Evolutionary conservation across 371 early-diverging fungal genomes (phyloP), one percentile per base, ranked within the genome.

Genomic region (Basidiobolus meristosporus): DNA sequence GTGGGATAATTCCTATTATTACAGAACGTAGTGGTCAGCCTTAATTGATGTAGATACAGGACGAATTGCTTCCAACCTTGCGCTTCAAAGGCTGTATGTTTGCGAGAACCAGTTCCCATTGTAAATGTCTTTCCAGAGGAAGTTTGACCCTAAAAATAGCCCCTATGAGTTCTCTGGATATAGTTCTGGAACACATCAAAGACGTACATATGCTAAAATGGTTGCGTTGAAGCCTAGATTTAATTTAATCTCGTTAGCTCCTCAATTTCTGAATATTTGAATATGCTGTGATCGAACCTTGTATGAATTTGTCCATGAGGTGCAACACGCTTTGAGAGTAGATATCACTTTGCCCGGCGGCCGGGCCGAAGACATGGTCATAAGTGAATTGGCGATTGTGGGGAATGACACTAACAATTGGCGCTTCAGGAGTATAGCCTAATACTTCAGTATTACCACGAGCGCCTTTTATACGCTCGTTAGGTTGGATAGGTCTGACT

Each of bases 41-140:
- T n/a, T 28, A 38, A 33, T 7, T 43, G 15, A 43, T 29, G 41
- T 23, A 7, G 41, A 34, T 19, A 21, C 26, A 17, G 14, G 14
- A 38, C n/a, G n/a, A 33, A 30, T 38, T 10, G 29, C 17, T 34
- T 5, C 26, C 9, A 26, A 41, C 43, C 38, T 43, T 40, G 43
- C 20, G 39, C 41, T 14, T 36, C 44, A 22, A 41, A 31, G 9
- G 30, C 30, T 22, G 40, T 33, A 7, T 38, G 40, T 41, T 50
- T 42, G 15, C 47, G 49, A 16, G 39, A 15, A 7, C 68, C 78
- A 29, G 89, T 88, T 38, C 91, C 90, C 97, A 99, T 98, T 4
- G 98, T 99, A 52, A 87, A 91, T 6, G 99, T 98, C 63, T 99
- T 99, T 39, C 98, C 98, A 9, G 85, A 83, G 5, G 90, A 87